Percentiles rank a stretch among this genome's conserved stretches.
These are phyloP conservation scores for Lotus japonicus DNA, from an alignment of 306 rosid species.

Conservation along the genomic window DNA sequence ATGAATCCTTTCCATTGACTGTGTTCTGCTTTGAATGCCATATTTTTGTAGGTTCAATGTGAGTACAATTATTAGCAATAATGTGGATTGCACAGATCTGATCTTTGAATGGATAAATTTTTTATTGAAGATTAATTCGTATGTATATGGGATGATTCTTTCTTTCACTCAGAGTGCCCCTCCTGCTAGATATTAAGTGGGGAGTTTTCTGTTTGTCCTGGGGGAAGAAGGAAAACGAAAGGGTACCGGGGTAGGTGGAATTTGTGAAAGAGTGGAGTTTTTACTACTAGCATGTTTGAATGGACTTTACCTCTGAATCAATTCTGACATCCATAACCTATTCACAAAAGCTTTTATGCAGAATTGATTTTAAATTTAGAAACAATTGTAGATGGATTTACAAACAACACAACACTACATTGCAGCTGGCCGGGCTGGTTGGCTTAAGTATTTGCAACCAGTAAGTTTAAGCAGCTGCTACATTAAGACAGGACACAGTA, in stretches of 20 bases:
- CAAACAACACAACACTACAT: too few species aligned
- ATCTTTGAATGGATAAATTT: neutral
- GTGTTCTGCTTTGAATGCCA: neutral
- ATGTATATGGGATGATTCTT: neutral
- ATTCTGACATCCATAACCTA: too few species aligned
- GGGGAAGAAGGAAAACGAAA: too few species aligned
- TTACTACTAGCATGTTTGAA: neutral
- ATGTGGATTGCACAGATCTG: neutral
- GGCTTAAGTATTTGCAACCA: conserved; percentile 48
- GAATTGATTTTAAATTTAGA: too few species aligned
- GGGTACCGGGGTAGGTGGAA: neutral
- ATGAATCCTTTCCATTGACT: conserved; percentile 3
- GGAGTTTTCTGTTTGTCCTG: neutral
- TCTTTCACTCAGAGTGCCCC: neutral
- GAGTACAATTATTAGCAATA: neutral
- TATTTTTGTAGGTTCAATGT: neutral
- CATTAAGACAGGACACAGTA: conserved; percentile 36
- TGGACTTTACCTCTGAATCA: too few species aligned
- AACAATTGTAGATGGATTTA: too few species aligned
- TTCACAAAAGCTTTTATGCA: too few species aligned
- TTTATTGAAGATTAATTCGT: neutral
- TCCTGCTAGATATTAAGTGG: neutral
- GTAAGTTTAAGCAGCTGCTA: conserved; percentile 81
- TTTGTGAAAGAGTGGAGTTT: neutral
- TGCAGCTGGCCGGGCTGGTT: conserved; percentile 89